Base-by-base conservation (phyloP, 768 basidiomycete species). In the Cubamyces sp. region DNA sequence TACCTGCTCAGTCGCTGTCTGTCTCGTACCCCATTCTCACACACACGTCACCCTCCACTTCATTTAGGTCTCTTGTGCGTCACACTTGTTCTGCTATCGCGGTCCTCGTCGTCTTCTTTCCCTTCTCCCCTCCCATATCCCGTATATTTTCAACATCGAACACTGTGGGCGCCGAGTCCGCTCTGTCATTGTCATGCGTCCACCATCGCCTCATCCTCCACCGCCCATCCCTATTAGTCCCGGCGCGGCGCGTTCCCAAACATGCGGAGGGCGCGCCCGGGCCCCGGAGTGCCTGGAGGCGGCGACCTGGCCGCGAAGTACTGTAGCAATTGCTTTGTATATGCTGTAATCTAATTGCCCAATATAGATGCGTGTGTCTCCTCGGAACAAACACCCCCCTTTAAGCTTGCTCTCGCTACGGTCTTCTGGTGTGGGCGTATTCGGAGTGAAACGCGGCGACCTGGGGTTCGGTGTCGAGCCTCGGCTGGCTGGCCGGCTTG, bases 341-440 rank as follows among this genome's bases (percentile, higher is more conserved):
- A 64, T 64, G 52, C 47, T 64, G 63, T 64, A 58, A 49, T 60
- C 41, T 64, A 64, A 64, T 64, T 47, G 15, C 11, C 47, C 47
- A 21, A 28, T 39, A 64, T 64, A 64, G 62, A 64, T 57, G 54
- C 41, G 62, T 41, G 12, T 25, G 30, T n/a, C 28, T 46, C 3
- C 19, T 25, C 8, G 9, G n/a, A 19, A 23, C 45, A 46, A 46
- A 23, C 45, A 2, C n/a, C 11, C 19, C 41, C 41, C 4, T 11
- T 14, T 8, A 3, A 3, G 3, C 4, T 30, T 30, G 3, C 4
- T 42, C 41, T 14, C 15, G 41, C n/a, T 42, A 14, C 41, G n/a
- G 41, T n/a, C n/a, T 42, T 42, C 21, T 16, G 21, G 47, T 48
- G 21, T 48, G 47, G 25, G 47, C 41, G 12, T 11, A 15, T 42